These are phyloP conservation scores for Leccinum angustisporum DNA, from an alignment of 1,284 basidiomycete species.

Conservation along the genomic window DNA sequence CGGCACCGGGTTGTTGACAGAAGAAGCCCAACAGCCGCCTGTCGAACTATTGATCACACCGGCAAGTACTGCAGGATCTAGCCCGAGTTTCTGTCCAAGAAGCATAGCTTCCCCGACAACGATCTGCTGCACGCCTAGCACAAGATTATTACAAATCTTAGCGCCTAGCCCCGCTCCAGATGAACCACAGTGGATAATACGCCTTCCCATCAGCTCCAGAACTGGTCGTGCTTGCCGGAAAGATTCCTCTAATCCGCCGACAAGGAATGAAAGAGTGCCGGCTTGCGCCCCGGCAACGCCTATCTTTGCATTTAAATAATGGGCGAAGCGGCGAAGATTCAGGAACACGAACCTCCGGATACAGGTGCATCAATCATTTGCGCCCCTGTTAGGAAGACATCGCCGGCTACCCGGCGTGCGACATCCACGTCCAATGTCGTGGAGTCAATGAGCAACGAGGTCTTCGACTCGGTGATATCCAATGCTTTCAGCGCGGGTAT, in stretches of 20 bases:
- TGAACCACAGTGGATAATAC: slow-evolving; percentile 83
- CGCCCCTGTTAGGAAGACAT: slow-evolving; percentile 59
- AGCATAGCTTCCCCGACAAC: slow-evolving; percentile 85
- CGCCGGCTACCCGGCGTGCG: slow-evolving; percentile 60
- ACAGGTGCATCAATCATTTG: slow-evolving; percentile 89
- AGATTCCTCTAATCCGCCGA: slow-evolving; percentile 68
- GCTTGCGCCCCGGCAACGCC: slow-evolving; percentile 84
- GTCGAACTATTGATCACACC: slow-evolving; percentile 84
- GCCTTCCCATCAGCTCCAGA: slow-evolving; percentile 76
- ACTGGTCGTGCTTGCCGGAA: slow-evolving; percentile 64
- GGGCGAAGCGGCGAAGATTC: slow-evolving; percentile 1
- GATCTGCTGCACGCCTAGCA: slow-evolving; percentile 77
- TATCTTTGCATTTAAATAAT: slow-evolving; percentile 28
- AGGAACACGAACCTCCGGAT: slow-evolving; percentile 67
- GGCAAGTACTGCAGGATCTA: slow-evolving; percentile 73
- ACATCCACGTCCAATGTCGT: slow-evolving; percentile 83
- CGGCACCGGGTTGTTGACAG: slow-evolving; percentile 87
- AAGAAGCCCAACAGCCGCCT: slow-evolving; percentile 80
- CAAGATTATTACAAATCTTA: slow-evolving; percentile 87
- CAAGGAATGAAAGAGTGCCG: slow-evolving; percentile 86
- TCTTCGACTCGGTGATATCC: slow-evolving; percentile 37
- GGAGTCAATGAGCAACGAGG: slow-evolving; percentile 80
- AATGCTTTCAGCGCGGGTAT: slow-evolving; percentile 55
- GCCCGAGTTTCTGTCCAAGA: slow-evolving; percentile 73
- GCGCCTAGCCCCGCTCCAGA: slow-evolving; percentile 84